Conservation (phyloP, 164 flowering plant species). For the Stephania cephalantha region DNA sequence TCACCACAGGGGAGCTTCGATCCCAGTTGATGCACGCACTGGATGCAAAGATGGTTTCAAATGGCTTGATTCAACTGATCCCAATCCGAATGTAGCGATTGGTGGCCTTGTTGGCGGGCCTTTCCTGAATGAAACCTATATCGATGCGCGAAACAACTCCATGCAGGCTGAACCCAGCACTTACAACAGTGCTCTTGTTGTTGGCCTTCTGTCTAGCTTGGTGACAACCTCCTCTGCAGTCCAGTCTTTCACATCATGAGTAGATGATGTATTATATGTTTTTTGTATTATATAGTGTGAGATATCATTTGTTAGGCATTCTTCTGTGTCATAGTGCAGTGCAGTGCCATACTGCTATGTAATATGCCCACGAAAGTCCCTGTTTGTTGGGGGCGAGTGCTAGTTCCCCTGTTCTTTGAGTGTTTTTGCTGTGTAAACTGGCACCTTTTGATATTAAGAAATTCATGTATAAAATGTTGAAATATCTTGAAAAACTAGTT, state of each 20-base stretch:
- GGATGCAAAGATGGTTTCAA: slow-evolving; percentile 64
- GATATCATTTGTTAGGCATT: neutral
- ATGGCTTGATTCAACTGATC: slow-evolving; percentile 51
- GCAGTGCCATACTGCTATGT: neutral
- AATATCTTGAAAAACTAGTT: neutral
- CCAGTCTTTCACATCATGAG: slow-evolving; percentile 47
- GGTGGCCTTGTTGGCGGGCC: slow-evolving; percentile 98
- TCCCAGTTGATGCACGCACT: slow-evolving; percentile 54
- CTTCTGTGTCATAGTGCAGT: neutral
- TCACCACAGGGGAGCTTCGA: slow-evolving; percentile 96
- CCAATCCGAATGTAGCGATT: slow-evolving; percentile 78
- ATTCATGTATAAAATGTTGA: neutral
- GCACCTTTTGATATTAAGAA: neutral
- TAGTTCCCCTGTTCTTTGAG: neutral
- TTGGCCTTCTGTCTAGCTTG: slow-evolving; percentile 75
- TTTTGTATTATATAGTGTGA: slow-evolving; percentile 4
- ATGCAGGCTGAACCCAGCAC: slow-evolving; percentile 89
- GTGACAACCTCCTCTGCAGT: slow-evolving; percentile 78
- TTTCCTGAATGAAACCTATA: slow-evolving; percentile 64
- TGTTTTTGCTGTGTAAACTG: neutral
- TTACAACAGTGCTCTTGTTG: slow-evolving; percentile 74
- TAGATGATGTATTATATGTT: neutral
- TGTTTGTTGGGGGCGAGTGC: neutral
- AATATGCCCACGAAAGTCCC: neutral
- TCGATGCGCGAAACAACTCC: slow-evolving; percentile 68